phyloP scores from a whole-genome alignment of 352 stramenopile genomes.

The Phytopythium boreale region DNA sequence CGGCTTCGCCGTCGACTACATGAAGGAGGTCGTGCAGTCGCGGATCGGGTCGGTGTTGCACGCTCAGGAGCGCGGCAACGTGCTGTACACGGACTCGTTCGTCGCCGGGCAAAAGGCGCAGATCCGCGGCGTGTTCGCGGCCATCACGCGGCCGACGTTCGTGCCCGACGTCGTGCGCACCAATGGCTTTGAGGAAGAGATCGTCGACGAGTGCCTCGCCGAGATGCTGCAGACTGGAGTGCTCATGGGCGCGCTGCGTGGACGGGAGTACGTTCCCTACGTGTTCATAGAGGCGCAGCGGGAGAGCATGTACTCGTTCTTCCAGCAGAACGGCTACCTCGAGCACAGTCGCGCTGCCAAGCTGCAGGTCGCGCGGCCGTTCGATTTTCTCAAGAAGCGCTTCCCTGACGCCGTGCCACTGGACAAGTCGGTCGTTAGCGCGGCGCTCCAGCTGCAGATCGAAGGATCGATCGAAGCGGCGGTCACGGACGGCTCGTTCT shows the following conservation, averaged over 20 bases:
- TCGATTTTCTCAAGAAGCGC: constrained; percentile 68
- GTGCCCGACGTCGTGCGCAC: constrained; percentile 57
- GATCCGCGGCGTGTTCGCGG: constrained; percentile 63
- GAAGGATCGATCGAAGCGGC: constrained; percentile 71
- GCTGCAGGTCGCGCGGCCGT: constrained; percentile 61
- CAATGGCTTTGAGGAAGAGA: constrained; percentile 60
- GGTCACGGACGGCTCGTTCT: constrained; percentile 58
- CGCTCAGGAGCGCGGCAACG: constrained; percentile 57
- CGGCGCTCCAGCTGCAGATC: constrained; percentile 54
- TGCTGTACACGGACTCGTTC: constrained; percentile 79
- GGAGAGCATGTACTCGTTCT: constrained; percentile 82
- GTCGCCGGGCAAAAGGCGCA: constrained; percentile 59
- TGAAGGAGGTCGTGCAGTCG: constrained; percentile 64
- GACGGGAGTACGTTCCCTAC: constrained; percentile 75
- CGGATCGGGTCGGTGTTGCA: constrained; percentile 61
- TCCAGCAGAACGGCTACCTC: constrained; percentile 81
- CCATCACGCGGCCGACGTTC: constrained; percentile 62
- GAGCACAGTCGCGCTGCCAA: constrained; percentile 52
- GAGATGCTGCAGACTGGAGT: constrained; percentile 55
- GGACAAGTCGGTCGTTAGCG: constrained; percentile 61
- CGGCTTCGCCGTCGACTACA: constrained; percentile 80
- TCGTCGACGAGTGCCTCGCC: constrained; percentile 52
- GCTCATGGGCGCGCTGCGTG: constrained; percentile 60
- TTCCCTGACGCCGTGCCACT: constrained; percentile 70
- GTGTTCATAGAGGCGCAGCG: constrained; percentile 76